phyloP scores from a whole-genome alignment of 75 land plant genomes.

The Picea sitchensis region DNA sequence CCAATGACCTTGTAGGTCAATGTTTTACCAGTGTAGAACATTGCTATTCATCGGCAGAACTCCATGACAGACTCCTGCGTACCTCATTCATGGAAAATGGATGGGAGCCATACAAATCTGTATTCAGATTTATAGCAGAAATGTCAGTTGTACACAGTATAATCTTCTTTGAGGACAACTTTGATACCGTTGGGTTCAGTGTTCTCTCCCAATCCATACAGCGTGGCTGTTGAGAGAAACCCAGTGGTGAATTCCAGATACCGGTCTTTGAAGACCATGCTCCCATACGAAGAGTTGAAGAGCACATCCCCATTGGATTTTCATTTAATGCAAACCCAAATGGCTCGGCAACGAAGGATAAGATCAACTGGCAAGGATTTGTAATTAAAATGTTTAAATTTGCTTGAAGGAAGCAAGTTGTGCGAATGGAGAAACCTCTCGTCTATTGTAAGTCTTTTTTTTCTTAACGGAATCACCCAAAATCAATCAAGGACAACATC shows the following conservation, averaged over 20 bases:
- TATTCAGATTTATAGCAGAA: conserved; percentile 37
- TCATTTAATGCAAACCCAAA: conserved; percentile 69
- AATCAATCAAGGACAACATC: too few relatives aligned
- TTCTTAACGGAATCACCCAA: too few relatives aligned
- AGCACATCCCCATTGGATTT: conserved; percentile 57
- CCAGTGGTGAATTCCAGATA: conserved; percentile 80
- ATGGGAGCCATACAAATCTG: conserved; percentile 71
- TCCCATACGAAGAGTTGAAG: conserved; percentile 47
- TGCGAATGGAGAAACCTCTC: too few relatives aligned
- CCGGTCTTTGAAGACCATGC: conserved; percentile 89
- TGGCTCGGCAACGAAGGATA: conserved; percentile 62
- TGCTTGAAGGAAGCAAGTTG: too few relatives aligned
- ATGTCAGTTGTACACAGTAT: conserved; percentile 78
- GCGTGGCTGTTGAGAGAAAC: conserved; percentile 44
- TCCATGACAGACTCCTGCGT: conserved; percentile 51
- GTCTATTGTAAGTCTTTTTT: too few relatives aligned
- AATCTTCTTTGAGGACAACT: conserved; percentile 45
- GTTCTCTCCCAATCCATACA: conserved; percentile 91
- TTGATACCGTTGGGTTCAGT: conserved; percentile 57
- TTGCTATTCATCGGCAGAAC: conserved; percentile 89
- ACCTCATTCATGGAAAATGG: conserved; percentile 29
- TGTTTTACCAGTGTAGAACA: conserved; percentile 55
- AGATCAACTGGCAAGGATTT: conserved; percentile 28
- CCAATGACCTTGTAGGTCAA: conserved; percentile 83
- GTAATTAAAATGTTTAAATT: too few relatives aligned